A percentile compares a stretch with the other conserved stretches of the same genome.
Evolutionary conservation across 2,329 filamentous ascomycete species (phyloP).

Genomic region (Colletotrichum endophyticum): DNA sequence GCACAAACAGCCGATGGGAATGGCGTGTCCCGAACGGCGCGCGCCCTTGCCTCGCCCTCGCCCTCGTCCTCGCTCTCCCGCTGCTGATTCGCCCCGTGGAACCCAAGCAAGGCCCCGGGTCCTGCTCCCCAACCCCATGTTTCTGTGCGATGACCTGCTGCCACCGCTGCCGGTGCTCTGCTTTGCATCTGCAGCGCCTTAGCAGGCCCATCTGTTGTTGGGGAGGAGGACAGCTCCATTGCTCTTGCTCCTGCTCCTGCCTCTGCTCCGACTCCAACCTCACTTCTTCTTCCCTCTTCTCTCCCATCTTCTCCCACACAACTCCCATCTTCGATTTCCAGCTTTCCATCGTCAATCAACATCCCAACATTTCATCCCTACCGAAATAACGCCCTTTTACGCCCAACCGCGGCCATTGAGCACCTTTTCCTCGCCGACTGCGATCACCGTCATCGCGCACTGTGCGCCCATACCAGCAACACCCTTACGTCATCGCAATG

Average conservation of each 20-base stretch:
- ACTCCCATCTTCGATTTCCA: background rate
- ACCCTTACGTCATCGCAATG: conserved; percentile 39
- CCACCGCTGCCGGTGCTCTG: background rate
- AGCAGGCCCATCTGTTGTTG: background rate
- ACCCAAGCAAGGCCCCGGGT: background rate
- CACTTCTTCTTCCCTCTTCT: conserved; percentile 19
- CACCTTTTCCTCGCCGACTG: background rate
- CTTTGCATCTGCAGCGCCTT: background rate
- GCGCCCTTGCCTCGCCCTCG: conserved; percentile 1
- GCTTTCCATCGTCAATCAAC: conserved; percentile 1
- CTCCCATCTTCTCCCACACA: background rate
- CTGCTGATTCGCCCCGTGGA: conserved; percentile 18
- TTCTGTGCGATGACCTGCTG: conserved; percentile 19
- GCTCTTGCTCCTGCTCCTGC: background rate
- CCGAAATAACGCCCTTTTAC: background rate
- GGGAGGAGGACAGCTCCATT: background rate
- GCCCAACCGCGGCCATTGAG: conserved; percentile 8
- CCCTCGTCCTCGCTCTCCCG: background rate
- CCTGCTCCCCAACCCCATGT: conserved; percentile 11
- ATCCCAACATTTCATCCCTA: background rate
- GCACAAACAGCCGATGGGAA: background rate
- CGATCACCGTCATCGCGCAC: background rate
- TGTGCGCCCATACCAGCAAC: conserved; percentile 4
- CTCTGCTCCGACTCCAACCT: conserved; percentile 16
- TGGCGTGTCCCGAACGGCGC: conserved; percentile 11